A percentile compares a stretch with the other conserved stretches of the same genome.
Conservation (phyloP, 805 yeast genomes). For the Saccharomycopsis guyanensis region DNA sequence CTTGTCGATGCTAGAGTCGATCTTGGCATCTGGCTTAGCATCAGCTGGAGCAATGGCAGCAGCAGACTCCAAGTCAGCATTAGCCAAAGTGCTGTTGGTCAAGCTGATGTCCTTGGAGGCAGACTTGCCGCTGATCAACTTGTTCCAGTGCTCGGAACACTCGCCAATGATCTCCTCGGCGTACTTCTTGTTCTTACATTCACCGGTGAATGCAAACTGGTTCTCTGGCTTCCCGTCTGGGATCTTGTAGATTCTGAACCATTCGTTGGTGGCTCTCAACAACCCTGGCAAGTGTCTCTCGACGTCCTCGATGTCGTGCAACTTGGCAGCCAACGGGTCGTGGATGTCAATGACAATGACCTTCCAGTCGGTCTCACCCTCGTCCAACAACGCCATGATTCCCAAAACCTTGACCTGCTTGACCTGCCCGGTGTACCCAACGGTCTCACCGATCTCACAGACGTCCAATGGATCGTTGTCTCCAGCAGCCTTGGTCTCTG, state of each 20-base stretch:
- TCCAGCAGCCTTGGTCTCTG: constrained; percentile 64
- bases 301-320: constrained; percentile 88
- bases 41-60: constrained; percentile 61
- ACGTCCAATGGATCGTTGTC: constrained; percentile 86
- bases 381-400: constrained; percentile 89
- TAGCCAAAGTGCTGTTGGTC: constrained; percentile 63
- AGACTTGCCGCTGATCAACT: constrained; percentile 56
- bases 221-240: constrained; percentile 98
- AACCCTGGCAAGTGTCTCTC: constrained; percentile 86
- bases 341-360: constrained; percentile 79
- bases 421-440: constrained; percentile 63
- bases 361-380: constrained; percentile 89
- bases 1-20: constrained; percentile 93
- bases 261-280: constrained; percentile 87
- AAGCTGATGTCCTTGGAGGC: constrained; percentile 60
- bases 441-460: constrained; percentile 69
- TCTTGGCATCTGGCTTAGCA: constrained; percentile 79
- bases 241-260: constrained; percentile 97
- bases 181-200: constrained; percentile 78
- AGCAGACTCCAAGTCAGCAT: constrained; percentile 42
- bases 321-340: constrained; percentile 83
- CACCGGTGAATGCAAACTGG: constrained; percentile 94
- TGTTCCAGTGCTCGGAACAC: constrained; percentile 79
- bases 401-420: constrained; percentile 90
- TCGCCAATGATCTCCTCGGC: constrained; percentile 80